These are phyloP conservation scores for Alternaria novae-zelandiae DNA, from an alignment of 2,329 filamentous ascomycete genomes.

Conservation along the genomic window DNA sequence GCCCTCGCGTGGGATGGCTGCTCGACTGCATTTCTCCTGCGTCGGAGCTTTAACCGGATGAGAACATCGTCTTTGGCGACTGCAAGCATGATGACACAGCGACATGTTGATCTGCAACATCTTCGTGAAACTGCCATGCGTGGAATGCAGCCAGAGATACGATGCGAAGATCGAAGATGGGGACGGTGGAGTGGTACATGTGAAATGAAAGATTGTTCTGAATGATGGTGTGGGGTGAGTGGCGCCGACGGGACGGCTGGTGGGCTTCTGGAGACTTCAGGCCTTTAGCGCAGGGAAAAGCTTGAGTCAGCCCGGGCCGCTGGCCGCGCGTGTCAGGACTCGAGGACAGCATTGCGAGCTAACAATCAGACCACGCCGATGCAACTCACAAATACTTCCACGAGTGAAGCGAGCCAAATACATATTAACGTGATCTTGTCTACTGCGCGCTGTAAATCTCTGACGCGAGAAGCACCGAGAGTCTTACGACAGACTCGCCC, in stretches of 20 bases:
- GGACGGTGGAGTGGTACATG: background rate
- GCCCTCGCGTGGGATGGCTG: background rate
- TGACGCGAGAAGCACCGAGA: background rate
- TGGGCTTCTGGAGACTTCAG: background rate
- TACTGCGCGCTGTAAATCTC: background rate
- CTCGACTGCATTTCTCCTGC: background rate
- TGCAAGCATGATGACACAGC: background rate
- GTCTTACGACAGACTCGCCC: background rate
- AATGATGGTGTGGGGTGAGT: background rate
- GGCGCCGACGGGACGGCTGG: background rate
- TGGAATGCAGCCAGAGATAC: background rate
- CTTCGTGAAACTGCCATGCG: background rate
- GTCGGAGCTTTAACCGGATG: background rate
- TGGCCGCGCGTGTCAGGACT: background rate
- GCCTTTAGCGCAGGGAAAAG: background rate
- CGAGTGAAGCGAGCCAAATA: background rate
- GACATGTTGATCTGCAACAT: background rate
- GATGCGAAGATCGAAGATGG: background rate
- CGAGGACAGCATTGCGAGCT: background rate
- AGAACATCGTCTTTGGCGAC: background rate
- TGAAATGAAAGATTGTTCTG: background rate
- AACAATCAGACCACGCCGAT: background rate
- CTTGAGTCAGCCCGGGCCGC: background rate
- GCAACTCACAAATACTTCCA: background rate
- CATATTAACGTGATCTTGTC: background rate